These are phyloP conservation scores for Pythium rhizo-oryzae DNA, from an alignment of 352 stramenopile genomes.

Conservation along the genomic window DNA sequence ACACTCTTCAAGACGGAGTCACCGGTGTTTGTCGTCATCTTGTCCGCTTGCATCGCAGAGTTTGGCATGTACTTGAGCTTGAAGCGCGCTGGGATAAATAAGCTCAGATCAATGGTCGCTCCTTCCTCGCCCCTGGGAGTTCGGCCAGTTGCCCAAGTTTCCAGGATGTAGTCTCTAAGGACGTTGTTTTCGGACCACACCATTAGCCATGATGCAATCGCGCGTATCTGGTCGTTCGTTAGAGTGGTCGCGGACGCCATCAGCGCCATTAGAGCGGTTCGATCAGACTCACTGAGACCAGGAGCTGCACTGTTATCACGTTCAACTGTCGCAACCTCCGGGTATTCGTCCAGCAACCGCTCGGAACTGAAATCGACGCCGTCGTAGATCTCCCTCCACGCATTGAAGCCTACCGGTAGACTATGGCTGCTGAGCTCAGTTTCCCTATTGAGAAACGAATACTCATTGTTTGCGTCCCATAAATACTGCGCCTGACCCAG, in stretches of 20 bases:
- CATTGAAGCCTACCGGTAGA: constrained; percentile 54
- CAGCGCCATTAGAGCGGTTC: constrained; percentile 27
- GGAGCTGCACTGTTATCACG: constrained; percentile 27
- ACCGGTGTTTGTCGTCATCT: constrained; percentile 2
- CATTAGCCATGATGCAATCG: constrained; percentile 55
- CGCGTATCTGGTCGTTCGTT: constrained; percentile 40
- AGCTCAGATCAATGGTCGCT: constrained; percentile 7
- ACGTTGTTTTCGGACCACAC: constrained; percentile 46
- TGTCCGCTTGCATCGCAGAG: constrained; percentile 1
- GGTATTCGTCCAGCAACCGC: constrained; percentile 42
- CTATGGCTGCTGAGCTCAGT: constrained; percentile 11
- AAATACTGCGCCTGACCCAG: constrained; percentile 45
- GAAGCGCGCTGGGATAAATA: constrained; percentile 3
- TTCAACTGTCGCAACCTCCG: constrained; percentile 29
- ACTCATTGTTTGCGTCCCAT: constrained; percentile 42
- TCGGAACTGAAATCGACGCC: constrained; percentile 58
- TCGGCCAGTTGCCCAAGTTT: constrained; percentile 50
- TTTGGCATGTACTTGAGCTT: not conserved
- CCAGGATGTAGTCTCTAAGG: constrained; percentile 46
- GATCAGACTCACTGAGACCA: constrained; percentile 29
- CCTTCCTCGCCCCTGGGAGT: constrained; percentile 40
- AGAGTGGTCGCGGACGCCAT: constrained; percentile 40
- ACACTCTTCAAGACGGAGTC: constrained; percentile 12
- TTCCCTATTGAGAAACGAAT: constrained; percentile 43
- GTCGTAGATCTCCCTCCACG: constrained; percentile 65